Evolutionary conservation across 441 rosid species (phyloP).

Genomic region (Populus trichocarpa): DNA sequence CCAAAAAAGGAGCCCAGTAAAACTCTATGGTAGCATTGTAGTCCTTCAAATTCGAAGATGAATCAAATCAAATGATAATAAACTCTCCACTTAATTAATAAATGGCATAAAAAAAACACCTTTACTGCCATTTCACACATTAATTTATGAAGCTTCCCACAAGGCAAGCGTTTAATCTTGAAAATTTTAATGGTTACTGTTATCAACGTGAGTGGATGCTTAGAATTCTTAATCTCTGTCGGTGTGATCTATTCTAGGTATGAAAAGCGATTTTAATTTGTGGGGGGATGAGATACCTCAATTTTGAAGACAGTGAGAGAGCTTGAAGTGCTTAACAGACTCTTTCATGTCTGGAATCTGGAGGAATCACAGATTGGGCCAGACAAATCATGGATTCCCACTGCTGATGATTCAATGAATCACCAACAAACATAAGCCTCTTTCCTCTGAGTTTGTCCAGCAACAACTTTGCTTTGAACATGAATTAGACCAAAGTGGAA

Average conservation of each 20-base stretch:
- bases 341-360: slow-evolving; percentile 48
- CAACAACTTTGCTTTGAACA: slow-evolving; percentile 63
- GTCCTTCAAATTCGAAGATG: slow-evolving; percentile 36
- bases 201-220: no score
- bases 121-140: background rate
- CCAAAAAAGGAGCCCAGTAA: slow-evolving; percentile 92
- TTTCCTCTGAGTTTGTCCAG: slow-evolving; percentile 68
- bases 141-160: background rate
- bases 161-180: background rate
- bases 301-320: slow-evolving; percentile 39
- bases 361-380: slow-evolving; percentile 64
- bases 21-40: slow-evolving; percentile 81
- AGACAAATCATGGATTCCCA: slow-evolving; percentile 90
- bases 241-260: background rate
- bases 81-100: background rate
- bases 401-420: slow-evolving; percentile 72
- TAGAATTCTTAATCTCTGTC: background rate
- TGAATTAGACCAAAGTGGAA: slow-evolving; percentile 7
- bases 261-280: background rate
- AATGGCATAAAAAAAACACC: background rate
- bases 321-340: slow-evolving; percentile 45
- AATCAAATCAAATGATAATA: background rate
- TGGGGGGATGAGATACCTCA: slow-evolving; percentile 34
- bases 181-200: no score
- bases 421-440: slow-evolving; percentile 91